Conservation (phyloP, 2,329 filamentous ascomycete species). For the Ascochyta fabae region DNA sequence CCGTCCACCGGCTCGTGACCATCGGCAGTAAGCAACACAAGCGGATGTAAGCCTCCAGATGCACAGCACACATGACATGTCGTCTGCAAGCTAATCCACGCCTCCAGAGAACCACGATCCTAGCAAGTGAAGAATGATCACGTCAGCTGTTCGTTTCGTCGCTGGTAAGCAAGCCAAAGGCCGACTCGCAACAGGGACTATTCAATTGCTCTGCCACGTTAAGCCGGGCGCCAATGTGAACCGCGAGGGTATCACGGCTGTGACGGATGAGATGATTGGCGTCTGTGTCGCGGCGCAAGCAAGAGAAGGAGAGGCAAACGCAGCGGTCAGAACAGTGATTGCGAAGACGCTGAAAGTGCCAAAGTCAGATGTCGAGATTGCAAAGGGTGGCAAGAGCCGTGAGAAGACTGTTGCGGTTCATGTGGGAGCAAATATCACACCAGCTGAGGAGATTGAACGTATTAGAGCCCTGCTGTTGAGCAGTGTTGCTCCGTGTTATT, state of each 20-base stretch:
- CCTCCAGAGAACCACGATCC: not conserved
- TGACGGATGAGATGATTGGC: slow-evolving; percentile 65
- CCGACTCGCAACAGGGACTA: slow-evolving; percentile 12
- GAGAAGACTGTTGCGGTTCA: slow-evolving; percentile 61
- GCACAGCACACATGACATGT: not conserved
- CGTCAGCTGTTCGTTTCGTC: slow-evolving; percentile 39
- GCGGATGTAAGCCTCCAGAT: slow-evolving; percentile 2
- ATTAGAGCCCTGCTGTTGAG: slow-evolving; percentile 35
- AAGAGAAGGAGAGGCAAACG: slow-evolving; percentile 72
- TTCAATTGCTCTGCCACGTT: slow-evolving; percentile 70
- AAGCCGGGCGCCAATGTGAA: slow-evolving; percentile 69
- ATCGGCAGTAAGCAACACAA: not conserved
- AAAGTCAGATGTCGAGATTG: slow-evolving; percentile 68
- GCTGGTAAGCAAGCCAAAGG: slow-evolving; percentile 31
- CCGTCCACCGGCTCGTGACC: not conserved
- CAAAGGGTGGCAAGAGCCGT: slow-evolving; percentile 67
- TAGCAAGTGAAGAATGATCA: not conserved
- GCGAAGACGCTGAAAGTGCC: slow-evolving; percentile 67
- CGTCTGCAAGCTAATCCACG: not conserved
- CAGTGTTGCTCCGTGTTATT: slow-evolving; percentile 18
- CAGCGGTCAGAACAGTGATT: slow-evolving; percentile 67
- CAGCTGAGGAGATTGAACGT: slow-evolving; percentile 34
- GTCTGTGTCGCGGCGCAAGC: slow-evolving; percentile 71
- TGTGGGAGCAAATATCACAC: slow-evolving; percentile 15
- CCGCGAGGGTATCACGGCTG: slow-evolving; percentile 65